These are phyloP conservation scores for Trichomonas vaginalis DNA, from an alignment of 208 protist genomes.

Conservation along the genomic window DNA sequence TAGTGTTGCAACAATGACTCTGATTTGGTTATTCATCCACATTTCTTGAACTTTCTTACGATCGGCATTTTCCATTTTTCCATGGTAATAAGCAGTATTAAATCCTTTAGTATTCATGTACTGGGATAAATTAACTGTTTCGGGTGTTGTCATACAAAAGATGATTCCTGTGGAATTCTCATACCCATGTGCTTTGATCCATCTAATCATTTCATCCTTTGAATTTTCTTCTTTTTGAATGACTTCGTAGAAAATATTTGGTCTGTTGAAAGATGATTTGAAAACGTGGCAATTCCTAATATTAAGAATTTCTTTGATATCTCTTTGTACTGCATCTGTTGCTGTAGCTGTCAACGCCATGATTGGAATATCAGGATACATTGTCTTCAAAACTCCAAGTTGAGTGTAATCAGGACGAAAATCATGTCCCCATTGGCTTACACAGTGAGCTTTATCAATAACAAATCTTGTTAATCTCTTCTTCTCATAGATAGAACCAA, in stretches of 20 bases:
- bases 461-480: conserved; percentile 30
- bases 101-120: conserved; percentile 20
- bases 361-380: conserved; percentile 42
- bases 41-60: conserved; percentile 17
- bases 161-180: conserved; percentile 23
- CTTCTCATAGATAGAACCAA: not conserved
- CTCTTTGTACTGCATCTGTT: conserved; percentile 24
- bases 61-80: not conserved
- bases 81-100: conserved; percentile 31
- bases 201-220: not conserved
- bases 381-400: conserved; percentile 22
- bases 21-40: conserved; percentile 18
- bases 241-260: conserved; percentile 39
- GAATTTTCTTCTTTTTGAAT: not conserved
- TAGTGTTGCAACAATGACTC: conserved; percentile 37
- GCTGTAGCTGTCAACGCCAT: conserved; percentile 50
- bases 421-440: conserved; percentile 52
- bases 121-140: not conserved
- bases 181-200: conserved; percentile 19
- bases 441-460: conserved; percentile 55
- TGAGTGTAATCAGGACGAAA: conserved; percentile 43
- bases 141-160: conserved; percentile 26
- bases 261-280: conserved; percentile 36
- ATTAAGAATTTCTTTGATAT: conserved; percentile 29
- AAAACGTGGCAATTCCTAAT: conserved; percentile 28